Conservation (phyloP, 768 basidiomycete species). For the Lactarius quietus region DNA sequence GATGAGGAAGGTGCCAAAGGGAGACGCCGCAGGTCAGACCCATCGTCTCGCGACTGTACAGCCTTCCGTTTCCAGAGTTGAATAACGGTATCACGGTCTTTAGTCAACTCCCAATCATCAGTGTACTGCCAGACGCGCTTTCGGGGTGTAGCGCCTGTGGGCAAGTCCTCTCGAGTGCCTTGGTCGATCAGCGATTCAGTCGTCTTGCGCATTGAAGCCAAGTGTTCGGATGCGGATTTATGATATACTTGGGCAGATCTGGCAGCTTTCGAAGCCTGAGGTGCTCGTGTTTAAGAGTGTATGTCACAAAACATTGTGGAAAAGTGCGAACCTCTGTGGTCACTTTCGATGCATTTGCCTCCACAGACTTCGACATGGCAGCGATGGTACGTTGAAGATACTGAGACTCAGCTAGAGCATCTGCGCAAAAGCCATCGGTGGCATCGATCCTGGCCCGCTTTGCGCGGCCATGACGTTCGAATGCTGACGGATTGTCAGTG, state of each 20-base stretch:
- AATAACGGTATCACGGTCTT: slow-evolving; percentile 57
- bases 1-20: not conserved
- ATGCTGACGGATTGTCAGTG: slow-evolving; percentile 38
- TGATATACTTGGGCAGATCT: slow-evolving; percentile 44
- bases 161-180: slow-evolving; percentile 57
- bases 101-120: slow-evolving; percentile 70
- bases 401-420: slow-evolving; percentile 51
- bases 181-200: slow-evolving; percentile 51
- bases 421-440: slow-evolving; percentile 45
- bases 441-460: slow-evolving; percentile 69
- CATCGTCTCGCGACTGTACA: slow-evolving; percentile 32
- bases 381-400: slow-evolving; percentile 48
- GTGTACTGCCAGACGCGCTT: slow-evolving; percentile 70
- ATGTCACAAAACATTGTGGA: slow-evolving; percentile 1
- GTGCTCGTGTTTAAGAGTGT: slow-evolving; percentile 12
- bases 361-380: slow-evolving; percentile 48
- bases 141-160: slow-evolving; percentile 73
- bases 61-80: slow-evolving; percentile 40
- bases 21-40: slow-evolving; percentile 29
- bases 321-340: slow-evolving; percentile 48
- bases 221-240: slow-evolving; percentile 39
- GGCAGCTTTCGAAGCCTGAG: slow-evolving; percentile 42
- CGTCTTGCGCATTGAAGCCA: slow-evolving; percentile 49
- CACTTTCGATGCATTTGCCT: slow-evolving; percentile 42
- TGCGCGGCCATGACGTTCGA: slow-evolving; percentile 56